Percentiles rank a stretch among this genome's conserved stretches.
Evolutionary conservation across 2,329 filamentous ascomycete species (phyloP).

Genomic region (Coniella vitis): DNA sequence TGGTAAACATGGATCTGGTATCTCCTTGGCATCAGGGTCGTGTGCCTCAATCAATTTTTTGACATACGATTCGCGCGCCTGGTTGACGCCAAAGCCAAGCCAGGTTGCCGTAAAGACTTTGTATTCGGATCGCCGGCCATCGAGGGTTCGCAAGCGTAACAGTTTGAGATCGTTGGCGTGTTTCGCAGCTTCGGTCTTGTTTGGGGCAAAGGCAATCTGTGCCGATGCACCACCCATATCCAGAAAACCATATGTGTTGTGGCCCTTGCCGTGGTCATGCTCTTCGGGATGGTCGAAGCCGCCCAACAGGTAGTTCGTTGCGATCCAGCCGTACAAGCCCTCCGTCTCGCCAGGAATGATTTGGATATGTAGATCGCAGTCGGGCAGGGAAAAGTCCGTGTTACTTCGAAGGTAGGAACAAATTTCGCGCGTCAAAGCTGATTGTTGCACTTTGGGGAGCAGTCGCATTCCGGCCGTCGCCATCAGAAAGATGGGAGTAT

Average conservation of each 20-base stretch:
- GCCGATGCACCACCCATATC: conserved; percentile 98
- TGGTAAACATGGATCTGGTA: conserved; percentile 89
- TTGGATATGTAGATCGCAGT: conserved; percentile 83
- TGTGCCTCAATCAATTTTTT: conserved; percentile 64
- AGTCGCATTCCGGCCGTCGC: conserved; percentile 94
- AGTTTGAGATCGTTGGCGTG: conserved; percentile 87
- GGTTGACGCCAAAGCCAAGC: conserved; percentile 95
- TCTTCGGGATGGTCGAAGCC: conserved; percentile 73
- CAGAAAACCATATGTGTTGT: conserved; percentile 93
- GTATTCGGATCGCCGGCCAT: conserved; percentile 73
- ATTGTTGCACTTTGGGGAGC: conserved; percentile 66
- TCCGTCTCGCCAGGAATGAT: conserved; percentile 95
- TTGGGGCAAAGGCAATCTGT: conserved; percentile 96
- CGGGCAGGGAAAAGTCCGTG: conserved; percentile 78
- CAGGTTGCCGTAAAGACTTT: conserved; percentile 92
- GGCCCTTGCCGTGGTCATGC: conserved; percentile 76
- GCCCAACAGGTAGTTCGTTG: conserved; percentile 89
- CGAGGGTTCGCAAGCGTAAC: conserved; percentile 74
- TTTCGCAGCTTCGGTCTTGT: conserved; percentile 79
- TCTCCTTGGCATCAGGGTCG: conserved; percentile 51
- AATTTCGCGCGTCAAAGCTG: conserved; percentile 65
- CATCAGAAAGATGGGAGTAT: conserved; percentile 91
- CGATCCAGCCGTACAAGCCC: conserved; percentile 94
- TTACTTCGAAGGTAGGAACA: conserved; percentile 74
- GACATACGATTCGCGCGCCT: conserved; percentile 82